A percentile compares a stretch with the other conserved stretches of the same genome.
Conservation (phyloP, 108 stramenopile species). For the Stephanodiscus triporus region DNA sequence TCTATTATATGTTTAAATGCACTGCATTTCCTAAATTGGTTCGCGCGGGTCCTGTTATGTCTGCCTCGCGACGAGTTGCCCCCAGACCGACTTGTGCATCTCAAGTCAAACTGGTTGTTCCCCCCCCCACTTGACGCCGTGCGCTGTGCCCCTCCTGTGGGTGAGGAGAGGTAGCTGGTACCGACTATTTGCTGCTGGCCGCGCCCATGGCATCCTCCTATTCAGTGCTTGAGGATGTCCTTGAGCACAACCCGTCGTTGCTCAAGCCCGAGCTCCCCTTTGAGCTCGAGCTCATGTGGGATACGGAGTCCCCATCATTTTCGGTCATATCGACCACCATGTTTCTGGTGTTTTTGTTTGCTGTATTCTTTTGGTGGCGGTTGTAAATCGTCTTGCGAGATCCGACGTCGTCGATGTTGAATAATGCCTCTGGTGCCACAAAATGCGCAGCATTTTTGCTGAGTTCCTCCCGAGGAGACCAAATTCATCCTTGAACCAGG, state of each 20-base stretch:
- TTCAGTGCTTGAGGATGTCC: neutral
- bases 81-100: too few relatives aligned
- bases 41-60: neutral
- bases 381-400: too few relatives aligned
- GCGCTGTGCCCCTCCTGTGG: neutral
- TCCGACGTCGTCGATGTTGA: too few relatives aligned
- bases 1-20: too few relatives aligned
- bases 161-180: neutral
- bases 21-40: too few relatives aligned
- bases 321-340: too few relatives aligned
- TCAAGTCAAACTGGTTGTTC: neutral
- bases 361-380: neutral
- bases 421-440: neutral
- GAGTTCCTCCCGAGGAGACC: neutral
- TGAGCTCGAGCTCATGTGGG: neutral
- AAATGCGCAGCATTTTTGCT: too few relatives aligned
- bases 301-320: neutral
- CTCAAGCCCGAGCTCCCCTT: neutral
- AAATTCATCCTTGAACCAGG: slow-evolving; percentile 6
- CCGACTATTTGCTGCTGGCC: neutral
- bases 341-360: neutral
- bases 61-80: too few relatives aligned
- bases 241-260: neutral
- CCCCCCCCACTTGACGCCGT: neutral
- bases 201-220: too few relatives aligned